Evolutionary conservation across 441 rosid genomes (phyloP).

Genomic region (Codiaeum variegatum): DNA sequence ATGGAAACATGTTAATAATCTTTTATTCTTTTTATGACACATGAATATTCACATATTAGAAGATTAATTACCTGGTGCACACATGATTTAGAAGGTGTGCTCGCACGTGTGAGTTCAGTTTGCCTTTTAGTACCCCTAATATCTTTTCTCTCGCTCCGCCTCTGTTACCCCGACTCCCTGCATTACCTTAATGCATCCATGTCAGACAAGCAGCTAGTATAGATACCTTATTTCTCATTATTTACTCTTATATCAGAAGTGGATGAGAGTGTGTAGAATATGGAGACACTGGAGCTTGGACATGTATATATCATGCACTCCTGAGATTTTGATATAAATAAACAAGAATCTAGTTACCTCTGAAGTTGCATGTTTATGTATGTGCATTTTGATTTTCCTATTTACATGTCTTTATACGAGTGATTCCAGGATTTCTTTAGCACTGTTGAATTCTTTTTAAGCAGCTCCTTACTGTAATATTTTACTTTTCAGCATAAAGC

Average conservation of each 20-base stretch:
- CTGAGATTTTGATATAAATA: neutral
- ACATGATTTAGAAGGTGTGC: neutral
- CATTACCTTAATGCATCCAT: neutral
- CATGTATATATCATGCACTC: neutral
- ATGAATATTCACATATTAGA: neutral
- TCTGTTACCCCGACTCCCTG: neutral
- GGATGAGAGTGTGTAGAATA: neutral
- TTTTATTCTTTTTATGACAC: neutral
- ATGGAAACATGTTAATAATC: no score
- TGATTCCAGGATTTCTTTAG: slow-evolving; percentile 1
- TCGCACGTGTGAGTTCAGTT: neutral
- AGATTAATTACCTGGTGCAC: neutral
- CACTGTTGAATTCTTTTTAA: neutral
- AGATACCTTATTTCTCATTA: neutral
- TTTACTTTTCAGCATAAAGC: slow-evolving; percentile 65
- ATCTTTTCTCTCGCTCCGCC: neutral
- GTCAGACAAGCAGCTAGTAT: neutral
- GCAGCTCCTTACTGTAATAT: slow-evolving; percentile 1
- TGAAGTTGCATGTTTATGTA: neutral
- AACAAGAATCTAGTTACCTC: neutral
- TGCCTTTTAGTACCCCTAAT: neutral
- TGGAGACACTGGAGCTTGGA: neutral
- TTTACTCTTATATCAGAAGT: neutral
- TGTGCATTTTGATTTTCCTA: neutral
- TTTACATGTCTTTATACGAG: neutral